Percentiles rank a stretch among this genome's conserved stretches.
phyloP scores from a whole-genome alignment of 495 filamentous ascomycete genomes.

The Penicillium daleae region DNA sequence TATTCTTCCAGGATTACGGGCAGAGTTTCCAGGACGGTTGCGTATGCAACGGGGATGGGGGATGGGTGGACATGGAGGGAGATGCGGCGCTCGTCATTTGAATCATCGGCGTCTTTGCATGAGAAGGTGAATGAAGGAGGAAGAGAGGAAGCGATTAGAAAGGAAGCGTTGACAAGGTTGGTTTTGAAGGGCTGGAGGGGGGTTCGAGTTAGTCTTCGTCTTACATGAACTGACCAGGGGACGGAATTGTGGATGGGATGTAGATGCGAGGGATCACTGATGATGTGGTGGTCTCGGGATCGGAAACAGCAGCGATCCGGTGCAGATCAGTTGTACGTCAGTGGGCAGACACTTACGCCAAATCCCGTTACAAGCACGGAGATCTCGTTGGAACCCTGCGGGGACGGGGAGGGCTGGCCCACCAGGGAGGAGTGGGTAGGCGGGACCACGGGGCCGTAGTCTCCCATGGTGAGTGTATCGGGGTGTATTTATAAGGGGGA shows the following conservation, averaged over 20 bases:
- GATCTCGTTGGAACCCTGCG: slow-evolving; percentile 48
- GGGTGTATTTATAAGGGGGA: background rate
- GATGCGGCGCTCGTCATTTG: slow-evolving; percentile 51
- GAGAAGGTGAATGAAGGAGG: slow-evolving; percentile 38
- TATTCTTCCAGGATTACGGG: slow-evolving; percentile 57
- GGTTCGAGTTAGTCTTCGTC: background rate
- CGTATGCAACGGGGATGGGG: slow-evolving; percentile 72
- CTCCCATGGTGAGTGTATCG: slow-evolving; percentile 39
- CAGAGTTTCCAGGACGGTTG: slow-evolving; percentile 60
- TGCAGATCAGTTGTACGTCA: slow-evolving; percentile 13
- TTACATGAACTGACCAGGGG: background rate
- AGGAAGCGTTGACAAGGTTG: slow-evolving; percentile 71
- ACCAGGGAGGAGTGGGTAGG: slow-evolving; percentile 20
- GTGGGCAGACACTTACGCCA: slow-evolving; percentile 55
- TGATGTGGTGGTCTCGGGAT: slow-evolving; percentile 3
- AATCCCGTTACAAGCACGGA: slow-evolving; percentile 76
- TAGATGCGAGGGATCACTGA: background rate
- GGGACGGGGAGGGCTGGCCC: slow-evolving; percentile 20
- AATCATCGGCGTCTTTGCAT: slow-evolving; percentile 20
- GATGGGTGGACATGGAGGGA: slow-evolving; percentile 66
- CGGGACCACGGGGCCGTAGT: slow-evolving; percentile 36
- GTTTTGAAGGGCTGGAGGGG: slow-evolving; percentile 65
- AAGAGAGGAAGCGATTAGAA: slow-evolving; percentile 64
- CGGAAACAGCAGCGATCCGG: slow-evolving; percentile 15
- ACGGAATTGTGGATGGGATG: background rate